Evolutionary conservation across 257 asterid genomes (phyloP), one percentile per base, ranked within the genome.

Genomic region (Orobanche coerulescens): DNA sequence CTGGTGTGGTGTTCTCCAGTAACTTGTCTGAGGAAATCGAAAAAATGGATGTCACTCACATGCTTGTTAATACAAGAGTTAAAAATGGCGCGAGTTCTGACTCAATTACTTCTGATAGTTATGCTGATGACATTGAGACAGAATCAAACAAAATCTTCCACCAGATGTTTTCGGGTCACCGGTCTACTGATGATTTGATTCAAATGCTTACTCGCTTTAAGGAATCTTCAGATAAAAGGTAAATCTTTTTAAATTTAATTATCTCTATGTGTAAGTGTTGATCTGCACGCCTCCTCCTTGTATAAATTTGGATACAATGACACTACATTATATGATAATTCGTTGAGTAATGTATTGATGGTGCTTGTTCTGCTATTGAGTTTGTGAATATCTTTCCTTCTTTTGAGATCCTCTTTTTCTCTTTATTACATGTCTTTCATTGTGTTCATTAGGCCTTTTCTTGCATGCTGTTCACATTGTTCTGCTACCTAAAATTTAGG

Each of bases 91-190:
- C 73, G 23, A 83, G 74, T 66, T 71, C 85, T 51, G 91, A 84
- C 18, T 31, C 88, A 33, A 48, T 77, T 51, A 58, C 81, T 44
- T 30, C 86, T 56, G 96, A 86, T 69, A 81, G 70, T 64, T 75
- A 73, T 71, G 82, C 88, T 66, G 94, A 71, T n/a, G 97, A 82
- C 51, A 69, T 93, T 70, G 99, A 93, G 76, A 52, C 77, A 26
- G 97, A 89, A 79, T 85, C 95, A 22, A 89, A 87, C 70, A 70
- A 77, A 22, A 86, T 86, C 73, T 93, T 89, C 78, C 96, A 89
- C 58, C 85, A 84, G 80, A 80, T 93, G 94, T 93, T 93, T 76
- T 79, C 94, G 70, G 83, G 88, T 69, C 80, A 83, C 74, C 85
- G 85, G 74, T 52, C 82, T 49, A 61, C 82, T 70, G 97, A 89